These are phyloP conservation scores for Heliosperma pusillum DNA, from an alignment of 148 eudicot species.

Conservation along the genomic window DNA sequence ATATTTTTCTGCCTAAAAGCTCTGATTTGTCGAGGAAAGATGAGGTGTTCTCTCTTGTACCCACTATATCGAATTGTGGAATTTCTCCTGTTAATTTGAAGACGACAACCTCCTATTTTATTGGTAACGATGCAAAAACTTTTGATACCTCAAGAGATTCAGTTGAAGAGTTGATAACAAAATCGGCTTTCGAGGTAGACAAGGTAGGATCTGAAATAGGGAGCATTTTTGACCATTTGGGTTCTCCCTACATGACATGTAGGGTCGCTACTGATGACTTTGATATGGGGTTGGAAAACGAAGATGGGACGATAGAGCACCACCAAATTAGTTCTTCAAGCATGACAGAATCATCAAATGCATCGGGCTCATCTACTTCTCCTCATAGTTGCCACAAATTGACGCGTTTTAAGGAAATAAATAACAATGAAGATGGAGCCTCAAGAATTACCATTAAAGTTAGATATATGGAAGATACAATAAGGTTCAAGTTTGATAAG, in stretches of 20 bases:
- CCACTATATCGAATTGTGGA: slow-evolving; percentile 23
- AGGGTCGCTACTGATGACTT: slow-evolving; percentile 29
- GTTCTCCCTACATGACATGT: slow-evolving; percentile 25
- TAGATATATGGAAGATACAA: slow-evolving; percentile 60
- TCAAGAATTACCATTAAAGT: slow-evolving; percentile 65
- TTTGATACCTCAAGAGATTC: slow-evolving; percentile 12
- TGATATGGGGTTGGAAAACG: slow-evolving; percentile 27
- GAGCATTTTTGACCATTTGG: slow-evolving; percentile 19
- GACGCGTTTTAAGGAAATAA: slow-evolving; percentile 20
- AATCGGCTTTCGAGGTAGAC: slow-evolving; percentile 24
- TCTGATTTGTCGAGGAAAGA: slow-evolving; percentile 21
- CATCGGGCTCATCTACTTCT: slow-evolving; percentile 65
- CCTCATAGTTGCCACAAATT: slow-evolving; percentile 30
- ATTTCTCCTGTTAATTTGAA: slow-evolving; percentile 46
- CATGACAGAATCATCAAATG: slow-evolving; percentile 72
- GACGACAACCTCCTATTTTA: slow-evolving; percentile 24
- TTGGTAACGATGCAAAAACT: slow-evolving; percentile 21
- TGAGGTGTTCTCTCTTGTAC: slow-evolving; percentile 14
- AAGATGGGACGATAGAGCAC: slow-evolving; percentile 37
- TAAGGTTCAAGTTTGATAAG: slow-evolving; percentile 75
- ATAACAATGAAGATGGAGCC: slow-evolving; percentile 30
- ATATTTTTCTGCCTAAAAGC: slow-evolving; percentile 21
- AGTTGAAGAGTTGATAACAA: slow-evolving; percentile 22
- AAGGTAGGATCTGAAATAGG: slow-evolving; percentile 18
- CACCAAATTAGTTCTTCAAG: slow-evolving; percentile 58